Conservation (phyloP, 805 yeast species). For the Candida gorgasii region DNA sequence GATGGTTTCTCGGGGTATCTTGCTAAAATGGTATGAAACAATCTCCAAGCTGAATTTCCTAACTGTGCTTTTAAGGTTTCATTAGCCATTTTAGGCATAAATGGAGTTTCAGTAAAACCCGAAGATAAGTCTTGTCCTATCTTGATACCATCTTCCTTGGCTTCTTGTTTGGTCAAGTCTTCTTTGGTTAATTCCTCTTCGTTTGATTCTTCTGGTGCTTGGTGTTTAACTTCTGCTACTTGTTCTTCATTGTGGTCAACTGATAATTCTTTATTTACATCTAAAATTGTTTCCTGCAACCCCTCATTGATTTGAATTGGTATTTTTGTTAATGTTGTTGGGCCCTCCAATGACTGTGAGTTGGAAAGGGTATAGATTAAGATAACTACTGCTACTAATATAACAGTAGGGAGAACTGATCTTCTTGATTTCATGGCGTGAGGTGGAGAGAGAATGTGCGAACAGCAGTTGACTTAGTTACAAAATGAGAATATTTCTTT, state of each 20-base stretch:
- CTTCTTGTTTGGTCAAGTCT: no score
- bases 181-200: not conserved
- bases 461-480: no score
- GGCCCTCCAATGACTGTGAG: not conserved
- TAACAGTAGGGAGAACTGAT: slow-evolving; percentile 28
- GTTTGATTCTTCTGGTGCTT: not conserved
- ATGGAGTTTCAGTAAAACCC: slow-evolving; percentile 46
- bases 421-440: slow-evolving; percentile 25
- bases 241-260: slow-evolving; percentile 9
- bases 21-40: slow-evolving; percentile 89
- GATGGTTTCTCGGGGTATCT: slow-evolving; percentile 87
- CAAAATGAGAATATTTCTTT: no score
- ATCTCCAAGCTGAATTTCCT: slow-evolving; percentile 88
- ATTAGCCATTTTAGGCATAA: slow-evolving; percentile 95
- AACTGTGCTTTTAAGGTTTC: slow-evolving; percentile 78
- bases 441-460: no score
- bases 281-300: slow-evolving; percentile 12
- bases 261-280: not conserved
- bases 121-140: slow-evolving; percentile 6
- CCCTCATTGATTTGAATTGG: slow-evolving; percentile 6
- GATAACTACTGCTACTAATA: slow-evolving; percentile 24
- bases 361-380: slow-evolving; percentile 28
- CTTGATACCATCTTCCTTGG: no score
- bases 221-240: slow-evolving; percentile 2
- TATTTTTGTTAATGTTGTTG: not conserved